Percentiles rank a stretch among this genome's conserved stretches.
These are phyloP conservation scores for Epichloe gansuensis DNA, from an alignment of 2,329 filamentous ascomycete species.

Conservation along the genomic window DNA sequence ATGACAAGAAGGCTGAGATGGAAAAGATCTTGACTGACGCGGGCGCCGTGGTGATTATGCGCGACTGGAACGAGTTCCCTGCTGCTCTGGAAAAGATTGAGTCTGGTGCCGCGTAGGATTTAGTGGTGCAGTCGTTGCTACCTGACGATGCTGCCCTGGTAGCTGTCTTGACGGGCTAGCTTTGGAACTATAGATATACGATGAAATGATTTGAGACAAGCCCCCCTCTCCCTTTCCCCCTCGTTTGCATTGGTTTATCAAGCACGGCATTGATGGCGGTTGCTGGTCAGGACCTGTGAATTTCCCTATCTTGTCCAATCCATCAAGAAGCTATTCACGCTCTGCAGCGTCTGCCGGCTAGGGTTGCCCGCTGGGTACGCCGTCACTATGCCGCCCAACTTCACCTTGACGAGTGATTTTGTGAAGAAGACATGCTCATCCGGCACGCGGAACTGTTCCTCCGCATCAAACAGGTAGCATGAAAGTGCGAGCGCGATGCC, in stretches of 20 bases:
- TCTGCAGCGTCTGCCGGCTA: slow-evolving; percentile 73
- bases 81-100: slow-evolving; percentile 33
- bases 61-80: slow-evolving; percentile 46
- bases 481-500: slow-evolving; percentile 65
- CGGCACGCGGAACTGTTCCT: slow-evolving; percentile 33
- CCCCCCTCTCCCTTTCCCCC: no score
- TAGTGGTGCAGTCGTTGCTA: neutral
- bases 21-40: slow-evolving; percentile 45
- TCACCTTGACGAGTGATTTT: slow-evolving; percentile 66
- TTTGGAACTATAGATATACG: neutral
- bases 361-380: slow-evolving; percentile 72
- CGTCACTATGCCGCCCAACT: slow-evolving; percentile 72
- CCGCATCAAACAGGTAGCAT: slow-evolving; percentile 58
- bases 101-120: slow-evolving; percentile 14
- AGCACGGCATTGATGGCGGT: no score
- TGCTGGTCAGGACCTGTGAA: neutral
- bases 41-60: slow-evolving; percentile 51
- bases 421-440: slow-evolving; percentile 33
- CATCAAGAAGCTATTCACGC: slow-evolving; percentile 85
- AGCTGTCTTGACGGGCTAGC: neutral
- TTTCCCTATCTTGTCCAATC: slow-evolving; percentile 26
- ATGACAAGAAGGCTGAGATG: slow-evolving; percentile 53
- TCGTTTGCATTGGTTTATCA: no score
- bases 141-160: neutral
- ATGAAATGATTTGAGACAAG: no score